Evolutionary conservation across 176 grass and related monocot genomes (phyloP).

Genomic region (Avena insularis): DNA sequence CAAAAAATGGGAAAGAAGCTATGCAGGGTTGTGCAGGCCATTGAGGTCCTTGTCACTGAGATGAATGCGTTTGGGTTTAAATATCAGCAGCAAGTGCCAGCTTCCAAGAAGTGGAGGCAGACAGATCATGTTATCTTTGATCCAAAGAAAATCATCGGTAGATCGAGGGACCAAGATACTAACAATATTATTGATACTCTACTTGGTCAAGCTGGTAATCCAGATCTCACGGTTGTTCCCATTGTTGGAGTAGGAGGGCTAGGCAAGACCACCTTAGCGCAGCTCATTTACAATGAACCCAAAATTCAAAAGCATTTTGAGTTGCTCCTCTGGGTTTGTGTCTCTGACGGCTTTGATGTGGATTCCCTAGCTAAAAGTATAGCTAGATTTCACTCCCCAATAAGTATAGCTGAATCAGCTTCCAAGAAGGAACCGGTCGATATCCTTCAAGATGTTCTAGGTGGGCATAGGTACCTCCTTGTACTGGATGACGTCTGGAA

Average conservation of each 20-base stretch:
- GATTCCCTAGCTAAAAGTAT: not conserved
- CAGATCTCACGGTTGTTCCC: not conserved
- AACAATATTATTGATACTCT: not conserved
- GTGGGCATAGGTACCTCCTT: not conserved
- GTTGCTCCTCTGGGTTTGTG: not conserved
- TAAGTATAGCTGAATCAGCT: not conserved
- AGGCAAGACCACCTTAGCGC: conserved; percentile 4
- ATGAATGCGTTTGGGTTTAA: not conserved
- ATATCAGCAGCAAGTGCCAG: not conserved
- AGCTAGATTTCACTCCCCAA: too few species aligned
- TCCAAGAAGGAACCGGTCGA: not conserved
- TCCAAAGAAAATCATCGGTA: not conserved
- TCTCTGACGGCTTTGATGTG: not conserved
- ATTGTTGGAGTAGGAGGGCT: not conserved
- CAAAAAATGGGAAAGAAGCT: not conserved
- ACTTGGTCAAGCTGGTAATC: not conserved
- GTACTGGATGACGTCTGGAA: not conserved
- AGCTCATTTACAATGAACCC: not conserved
- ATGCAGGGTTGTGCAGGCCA: not conserved
- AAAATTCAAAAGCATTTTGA: not conserved
- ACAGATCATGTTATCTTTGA: not conserved
- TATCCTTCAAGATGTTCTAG: not conserved
- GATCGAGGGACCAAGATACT: not conserved
- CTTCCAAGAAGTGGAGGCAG: not conserved
- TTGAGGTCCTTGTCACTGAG: not conserved